A percentile compares a stretch with the other conserved stretches of the same genome.
These are phyloP conservation scores for Gynochthodes officinalis DNA, from an alignment of 257 asterid genomes.

Conservation along the genomic window DNA sequence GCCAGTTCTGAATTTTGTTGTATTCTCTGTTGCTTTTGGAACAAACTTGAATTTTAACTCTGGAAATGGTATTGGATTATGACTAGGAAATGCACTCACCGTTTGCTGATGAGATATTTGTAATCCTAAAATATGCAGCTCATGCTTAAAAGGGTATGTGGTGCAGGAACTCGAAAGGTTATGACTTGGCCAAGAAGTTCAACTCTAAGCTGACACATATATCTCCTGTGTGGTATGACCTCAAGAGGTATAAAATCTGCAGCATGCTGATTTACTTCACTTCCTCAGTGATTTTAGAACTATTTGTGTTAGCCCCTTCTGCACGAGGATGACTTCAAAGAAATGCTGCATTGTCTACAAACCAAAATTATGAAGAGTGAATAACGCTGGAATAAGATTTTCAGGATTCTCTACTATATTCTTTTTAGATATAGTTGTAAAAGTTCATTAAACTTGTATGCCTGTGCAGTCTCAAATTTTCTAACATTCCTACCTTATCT, in stretches of 20 bases:
- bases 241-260: slow-evolving; percentile 53
- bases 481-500: not conserved
- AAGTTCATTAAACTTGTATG: not conserved
- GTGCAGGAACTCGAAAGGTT: slow-evolving; percentile 90
- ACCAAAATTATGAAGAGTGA: not conserved
- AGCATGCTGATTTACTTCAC: not conserved
- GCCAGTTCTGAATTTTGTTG: not conserved
- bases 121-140: slow-evolving; percentile 2
- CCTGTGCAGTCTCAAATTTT: not conserved
- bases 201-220: slow-evolving; percentile 75
- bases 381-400: not conserved
- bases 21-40: not conserved
- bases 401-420: not conserved
- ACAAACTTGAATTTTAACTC: not conserved
- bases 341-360: not conserved
- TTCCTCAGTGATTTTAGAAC: not conserved
- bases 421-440: not conserved
- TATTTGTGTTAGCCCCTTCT: not conserved
- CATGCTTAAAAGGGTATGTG: slow-evolving; percentile 16
- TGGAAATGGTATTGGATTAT: not conserved
- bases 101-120: not conserved
- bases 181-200: slow-evolving; percentile 80
- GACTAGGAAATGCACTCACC: not conserved
- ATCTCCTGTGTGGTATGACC: slow-evolving; percentile 96
- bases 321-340: not conserved